A percentile compares a stretch with the other conserved stretches of the same genome.
Evolutionary conservation across 176 grass and related monocot species (phyloP).

Genomic region (Phragmites australis): DNA sequence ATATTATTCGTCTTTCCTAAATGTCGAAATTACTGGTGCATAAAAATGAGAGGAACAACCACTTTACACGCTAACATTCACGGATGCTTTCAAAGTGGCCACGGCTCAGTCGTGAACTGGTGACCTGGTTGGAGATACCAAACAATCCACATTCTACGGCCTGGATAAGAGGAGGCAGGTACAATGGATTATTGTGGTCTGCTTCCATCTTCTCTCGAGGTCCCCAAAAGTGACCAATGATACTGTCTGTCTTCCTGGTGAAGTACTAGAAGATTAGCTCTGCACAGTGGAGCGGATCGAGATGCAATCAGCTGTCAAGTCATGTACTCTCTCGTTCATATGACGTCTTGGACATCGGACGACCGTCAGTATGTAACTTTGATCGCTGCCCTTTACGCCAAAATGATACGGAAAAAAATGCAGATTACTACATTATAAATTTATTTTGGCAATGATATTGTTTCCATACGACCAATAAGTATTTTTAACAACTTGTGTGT

Average conservation of each 20-base stretch:
- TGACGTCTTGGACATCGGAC: neutral
- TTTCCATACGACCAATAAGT: too few relatives aligned
- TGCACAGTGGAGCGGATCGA: neutral
- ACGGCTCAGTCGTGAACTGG: neutral
- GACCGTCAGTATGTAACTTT: neutral
- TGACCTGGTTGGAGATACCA: constrained; percentile 1
- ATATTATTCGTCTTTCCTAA: neutral
- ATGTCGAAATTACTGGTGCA: neutral
- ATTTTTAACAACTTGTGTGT: too few relatives aligned
- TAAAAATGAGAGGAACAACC: neutral
- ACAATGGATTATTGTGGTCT: neutral
- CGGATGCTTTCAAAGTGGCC: neutral
- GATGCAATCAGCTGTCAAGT: constrained; percentile 4
- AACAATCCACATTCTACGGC: constrained; percentile 21
- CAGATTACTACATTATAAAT: neutral
- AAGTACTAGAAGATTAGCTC: constrained; percentile 14
- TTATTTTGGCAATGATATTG: too few relatives aligned
- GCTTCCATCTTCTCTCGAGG: constrained; percentile 2
- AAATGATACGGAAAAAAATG: neutral
- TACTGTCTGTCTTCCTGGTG: neutral
- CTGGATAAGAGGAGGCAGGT: constrained; percentile 38
- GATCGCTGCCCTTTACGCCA: neutral
- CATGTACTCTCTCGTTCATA: neutral
- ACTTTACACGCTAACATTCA: neutral
- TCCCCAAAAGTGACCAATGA: constrained; percentile 23